Conservation (phyloP, 1,284 basidiomycete genomes). For the Grifola frondosa region DNA sequence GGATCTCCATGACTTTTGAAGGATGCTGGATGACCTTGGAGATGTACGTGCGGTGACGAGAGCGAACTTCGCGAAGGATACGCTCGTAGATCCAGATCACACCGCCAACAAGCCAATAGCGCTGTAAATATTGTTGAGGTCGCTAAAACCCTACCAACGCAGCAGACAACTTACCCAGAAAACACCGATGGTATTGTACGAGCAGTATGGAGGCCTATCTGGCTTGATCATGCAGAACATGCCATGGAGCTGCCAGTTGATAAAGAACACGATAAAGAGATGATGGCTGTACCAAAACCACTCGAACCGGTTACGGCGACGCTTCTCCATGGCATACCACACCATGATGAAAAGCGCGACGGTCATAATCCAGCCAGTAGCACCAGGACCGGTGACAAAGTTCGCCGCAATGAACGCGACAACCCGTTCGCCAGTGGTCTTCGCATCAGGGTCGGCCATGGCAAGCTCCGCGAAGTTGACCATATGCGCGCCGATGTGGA, state of each 20-base stretch:
- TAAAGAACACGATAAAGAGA: slow-evolving; percentile 87
- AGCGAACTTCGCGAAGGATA: slow-evolving; percentile 83
- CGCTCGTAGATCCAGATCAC: slow-evolving; percentile 83
- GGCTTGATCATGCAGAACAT: slow-evolving; percentile 95
- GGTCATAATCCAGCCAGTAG: slow-evolving; percentile 93
- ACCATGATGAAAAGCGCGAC: slow-evolving; percentile 72
- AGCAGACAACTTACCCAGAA: slow-evolving; percentile 83
- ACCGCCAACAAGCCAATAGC: slow-evolving; percentile 88
- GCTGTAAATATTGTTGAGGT: slow-evolving; percentile 40
- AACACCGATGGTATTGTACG: slow-evolving; percentile 80
- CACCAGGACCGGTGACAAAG: slow-evolving; percentile 84
- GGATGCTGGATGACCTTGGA: slow-evolving; percentile 93
- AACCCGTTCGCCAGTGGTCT: slow-evolving; percentile 52
- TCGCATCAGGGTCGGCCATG: slow-evolving; percentile 50
- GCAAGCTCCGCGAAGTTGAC: slow-evolving; percentile 77
- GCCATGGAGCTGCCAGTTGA: slow-evolving; percentile 89
- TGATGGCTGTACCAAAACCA: slow-evolving; percentile 90
- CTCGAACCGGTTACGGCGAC: slow-evolving; percentile 73
- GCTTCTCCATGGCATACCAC: slow-evolving; percentile 80
- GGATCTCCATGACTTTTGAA: slow-evolving; percentile 85
- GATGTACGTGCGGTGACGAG: slow-evolving; percentile 85
- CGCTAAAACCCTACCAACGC: background rate
- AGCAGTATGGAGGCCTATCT: slow-evolving; percentile 84
- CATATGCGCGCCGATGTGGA: slow-evolving; percentile 80
- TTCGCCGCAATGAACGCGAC: slow-evolving; percentile 72